Conservation (phyloP, 2,329 filamentous ascomycete species). For the Allantophomopsis lycopodina region DNA sequence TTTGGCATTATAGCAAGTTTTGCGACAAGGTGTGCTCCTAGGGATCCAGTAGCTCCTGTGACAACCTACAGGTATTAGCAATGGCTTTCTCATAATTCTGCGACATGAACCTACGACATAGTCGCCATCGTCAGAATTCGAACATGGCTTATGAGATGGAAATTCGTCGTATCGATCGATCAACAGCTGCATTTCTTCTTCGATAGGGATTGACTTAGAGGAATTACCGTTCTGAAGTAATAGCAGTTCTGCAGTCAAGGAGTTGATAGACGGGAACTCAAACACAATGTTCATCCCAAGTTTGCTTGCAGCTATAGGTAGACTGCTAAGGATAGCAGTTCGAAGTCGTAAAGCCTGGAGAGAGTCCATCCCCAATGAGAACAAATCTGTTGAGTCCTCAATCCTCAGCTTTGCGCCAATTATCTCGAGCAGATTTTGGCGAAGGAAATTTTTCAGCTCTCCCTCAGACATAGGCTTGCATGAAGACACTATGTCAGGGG, state of each 20-base stretch:
- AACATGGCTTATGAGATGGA: neutral
- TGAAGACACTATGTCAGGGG: conserved; percentile 14
- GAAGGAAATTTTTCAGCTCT: conserved; percentile 9
- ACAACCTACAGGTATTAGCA: conserved; percentile 15
- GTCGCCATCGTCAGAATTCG: neutral
- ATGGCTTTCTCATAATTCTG: neutral
- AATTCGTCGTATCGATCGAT: conserved; percentile 25
- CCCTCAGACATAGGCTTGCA: conserved; percentile 6
- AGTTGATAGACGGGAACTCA: conserved; percentile 15
- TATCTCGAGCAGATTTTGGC: conserved; percentile 11
- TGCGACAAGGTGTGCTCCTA: conserved; percentile 45
- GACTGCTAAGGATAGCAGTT: conserved; percentile 6
- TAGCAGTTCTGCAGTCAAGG: conserved; percentile 8
- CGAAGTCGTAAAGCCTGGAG: conserved; percentile 21
- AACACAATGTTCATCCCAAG: conserved; percentile 17
- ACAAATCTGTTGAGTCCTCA: conserved; percentile 13
- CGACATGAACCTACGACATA: neutral
- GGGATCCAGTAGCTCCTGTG: conserved; percentile 52
- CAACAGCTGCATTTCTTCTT: conserved; percentile 18
- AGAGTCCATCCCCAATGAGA: conserved; percentile 21
- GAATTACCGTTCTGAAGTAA: conserved; percentile 4
- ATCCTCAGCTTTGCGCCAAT: conserved; percentile 6
- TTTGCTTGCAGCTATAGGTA: conserved; percentile 11
- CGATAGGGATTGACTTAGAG: conserved; percentile 9
- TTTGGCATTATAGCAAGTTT: conserved; percentile 43